Percentiles rank a stretch among this genome's conserved stretches.
phyloP scores from a whole-genome alignment of 2,329 filamentous ascomycete genomes.

The Claviceps fusiformis region DNA sequence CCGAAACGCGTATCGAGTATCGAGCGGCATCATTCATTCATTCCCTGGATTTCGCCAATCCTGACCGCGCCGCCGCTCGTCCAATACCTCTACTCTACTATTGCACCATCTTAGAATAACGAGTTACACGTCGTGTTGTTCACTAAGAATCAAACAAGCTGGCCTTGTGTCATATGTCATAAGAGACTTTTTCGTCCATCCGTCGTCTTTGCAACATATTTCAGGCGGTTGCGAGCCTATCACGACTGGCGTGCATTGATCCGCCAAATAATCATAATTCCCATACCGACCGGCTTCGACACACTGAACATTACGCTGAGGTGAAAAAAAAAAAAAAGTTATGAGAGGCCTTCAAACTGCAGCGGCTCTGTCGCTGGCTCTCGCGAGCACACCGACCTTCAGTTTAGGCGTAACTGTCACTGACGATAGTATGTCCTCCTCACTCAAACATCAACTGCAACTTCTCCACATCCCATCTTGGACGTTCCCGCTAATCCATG shows the following conservation, averaged over 20 bases:
- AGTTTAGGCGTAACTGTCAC: constrained; percentile 20
- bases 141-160: background rate
- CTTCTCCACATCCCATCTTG: background rate
- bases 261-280: background rate
- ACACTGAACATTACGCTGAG: background rate
- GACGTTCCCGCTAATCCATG: background rate
- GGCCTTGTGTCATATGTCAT: background rate
- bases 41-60: background rate
- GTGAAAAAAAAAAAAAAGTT: background rate
- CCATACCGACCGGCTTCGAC: background rate
- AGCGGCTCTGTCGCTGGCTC: constrained; percentile 6
- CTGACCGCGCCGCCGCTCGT: background rate
- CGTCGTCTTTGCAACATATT: background rate
- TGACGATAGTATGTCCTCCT: constrained; percentile 18
- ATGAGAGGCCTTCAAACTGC: constrained; percentile 1
- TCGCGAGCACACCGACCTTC: constrained; percentile 5
- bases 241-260: background rate
- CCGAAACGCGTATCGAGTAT: background rate
- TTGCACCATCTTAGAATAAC: background rate
- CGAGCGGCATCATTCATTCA: no score
- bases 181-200: background rate
- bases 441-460: background rate
- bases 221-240: background rate
- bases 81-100: background rate
- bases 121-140: background rate